Conservation (phyloP, 768 basidiomycete species). For the Boletus bicolor region DNA sequence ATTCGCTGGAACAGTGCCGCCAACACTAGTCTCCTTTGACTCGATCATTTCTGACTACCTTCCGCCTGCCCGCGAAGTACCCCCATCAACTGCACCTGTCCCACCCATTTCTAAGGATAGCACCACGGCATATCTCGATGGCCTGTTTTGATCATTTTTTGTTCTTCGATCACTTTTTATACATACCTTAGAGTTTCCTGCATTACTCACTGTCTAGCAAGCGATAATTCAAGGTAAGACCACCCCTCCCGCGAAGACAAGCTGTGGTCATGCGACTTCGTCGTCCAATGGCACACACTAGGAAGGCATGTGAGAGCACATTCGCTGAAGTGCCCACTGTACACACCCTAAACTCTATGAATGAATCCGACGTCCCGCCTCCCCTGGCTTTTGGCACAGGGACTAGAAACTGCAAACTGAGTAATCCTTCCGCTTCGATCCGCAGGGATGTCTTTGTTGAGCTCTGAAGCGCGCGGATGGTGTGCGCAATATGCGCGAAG, state of each 20-base stretch:
- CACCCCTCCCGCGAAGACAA: not conserved
- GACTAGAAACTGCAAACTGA: conserved; percentile 91
- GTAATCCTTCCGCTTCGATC: conserved; percentile 76
- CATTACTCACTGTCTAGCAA: not conserved
- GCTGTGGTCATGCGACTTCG: conserved; percentile 17
- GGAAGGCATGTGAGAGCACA: conserved; percentile 7
- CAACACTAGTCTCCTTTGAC: conserved; percentile 57
- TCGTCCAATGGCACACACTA: conserved; percentile 34
- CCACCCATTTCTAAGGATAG: conserved; percentile 24
- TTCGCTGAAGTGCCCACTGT: not conserved
- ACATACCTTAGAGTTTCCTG: conserved; percentile 20
- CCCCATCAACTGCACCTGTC: conserved; percentile 1
- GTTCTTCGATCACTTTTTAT: not conserved
- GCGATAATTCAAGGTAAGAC: not conserved
- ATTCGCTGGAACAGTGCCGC: conserved; percentile 34
- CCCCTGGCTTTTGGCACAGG: conserved; percentile 43
- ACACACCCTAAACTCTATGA: conserved; percentile 86
- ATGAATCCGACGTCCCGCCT: conserved; percentile 52
- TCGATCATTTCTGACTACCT: conserved; percentile 74
- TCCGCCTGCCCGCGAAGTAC: conserved; percentile 35
- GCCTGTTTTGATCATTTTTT: conserved; percentile 31
- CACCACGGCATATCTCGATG: conserved; percentile 40
- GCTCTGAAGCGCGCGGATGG: conserved; percentile 71
- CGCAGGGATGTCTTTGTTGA: conserved; percentile 88
- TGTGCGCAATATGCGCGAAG: conserved; percentile 69